phyloP scores from a whole-genome alignment of 2,329 filamentous ascomycete species.

The Pseudocercospora fuligena region DNA sequence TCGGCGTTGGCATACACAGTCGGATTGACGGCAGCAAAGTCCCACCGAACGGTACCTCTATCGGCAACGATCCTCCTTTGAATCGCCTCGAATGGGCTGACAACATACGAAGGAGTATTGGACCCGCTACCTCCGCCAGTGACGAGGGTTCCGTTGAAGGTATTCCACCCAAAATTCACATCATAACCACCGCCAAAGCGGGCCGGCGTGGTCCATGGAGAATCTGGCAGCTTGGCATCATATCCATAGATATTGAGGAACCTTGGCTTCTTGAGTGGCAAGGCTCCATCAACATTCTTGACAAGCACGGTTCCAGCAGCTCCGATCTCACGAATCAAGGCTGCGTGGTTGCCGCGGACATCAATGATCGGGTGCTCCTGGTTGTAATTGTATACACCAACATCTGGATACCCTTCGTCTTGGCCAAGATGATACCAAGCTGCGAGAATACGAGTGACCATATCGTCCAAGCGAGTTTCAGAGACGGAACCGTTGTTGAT shows the following conservation, averaged over 20 bases:
- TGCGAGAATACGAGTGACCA: slow-evolving; percentile 57
- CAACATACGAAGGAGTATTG: slow-evolving; percentile 27
- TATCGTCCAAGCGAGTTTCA: slow-evolving; percentile 61
- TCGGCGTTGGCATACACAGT: slow-evolving; percentile 34
- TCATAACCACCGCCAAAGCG: slow-evolving; percentile 47
- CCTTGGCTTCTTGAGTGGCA: slow-evolving; percentile 56
- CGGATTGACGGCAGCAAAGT: slow-evolving; percentile 35
- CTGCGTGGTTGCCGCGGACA: slow-evolving; percentile 59
- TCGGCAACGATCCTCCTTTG: slow-evolving; percentile 30
- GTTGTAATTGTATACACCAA: slow-evolving; percentile 29
- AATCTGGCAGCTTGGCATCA: slow-evolving; percentile 39
- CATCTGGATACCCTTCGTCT: slow-evolving; percentile 45
- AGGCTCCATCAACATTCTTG: slow-evolving; percentile 65
- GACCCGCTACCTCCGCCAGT: slow-evolving; percentile 28
- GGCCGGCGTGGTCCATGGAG: slow-evolving; percentile 45
- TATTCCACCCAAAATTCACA: slow-evolving; percentile 44
- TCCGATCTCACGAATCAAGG: slow-evolving; percentile 48
- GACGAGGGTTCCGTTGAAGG: slow-evolving; percentile 30
- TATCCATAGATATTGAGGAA: slow-evolving; percentile 48
- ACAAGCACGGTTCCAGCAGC: slow-evolving; percentile 62
- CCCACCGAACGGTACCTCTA: slow-evolving; percentile 31
- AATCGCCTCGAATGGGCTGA: slow-evolving; percentile 33
- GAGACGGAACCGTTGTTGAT: slow-evolving; percentile 61
- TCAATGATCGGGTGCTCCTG: slow-evolving; percentile 57
- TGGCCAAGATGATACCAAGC: slow-evolving; percentile 64